Evolutionary conservation across 352 stramenopile genomes (phyloP).

Genomic region (Saprolegnia diclina): DNA sequence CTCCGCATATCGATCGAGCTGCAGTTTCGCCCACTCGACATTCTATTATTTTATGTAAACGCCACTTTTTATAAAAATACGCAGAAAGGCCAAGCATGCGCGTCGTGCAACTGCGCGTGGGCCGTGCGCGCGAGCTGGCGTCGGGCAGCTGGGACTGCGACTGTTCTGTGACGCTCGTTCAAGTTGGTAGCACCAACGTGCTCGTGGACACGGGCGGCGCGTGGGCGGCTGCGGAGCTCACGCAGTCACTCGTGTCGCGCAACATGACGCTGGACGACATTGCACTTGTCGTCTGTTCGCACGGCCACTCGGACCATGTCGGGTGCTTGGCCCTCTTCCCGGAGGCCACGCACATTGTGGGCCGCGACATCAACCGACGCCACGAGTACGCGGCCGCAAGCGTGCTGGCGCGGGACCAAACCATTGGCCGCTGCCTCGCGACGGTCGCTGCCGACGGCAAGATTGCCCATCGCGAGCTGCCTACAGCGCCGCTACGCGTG

Average conservation of each 20-base stretch:
- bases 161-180: slow-evolving; percentile 21
- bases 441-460: neutral
- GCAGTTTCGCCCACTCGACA: too few species aligned
- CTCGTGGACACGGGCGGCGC: slow-evolving; percentile 23
- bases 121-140: slow-evolving; percentile 1
- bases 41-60: neutral
- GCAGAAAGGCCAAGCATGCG: neutral
- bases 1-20: too few species aligned
- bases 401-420: neutral
- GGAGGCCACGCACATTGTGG: slow-evolving; percentile 15
- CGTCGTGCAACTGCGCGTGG: slow-evolving; percentile 7
- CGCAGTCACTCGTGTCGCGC: neutral
- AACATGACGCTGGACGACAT: neutral
- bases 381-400: slow-evolving; percentile 9
- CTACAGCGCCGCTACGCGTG: neutral
- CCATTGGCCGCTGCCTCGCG: slow-evolving; percentile 1
- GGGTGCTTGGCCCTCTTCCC: slow-evolving; percentile 21
- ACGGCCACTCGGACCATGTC: slow-evolving; percentile 25
- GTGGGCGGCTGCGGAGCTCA: slow-evolving; percentile 8
- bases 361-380: slow-evolving; percentile 15
- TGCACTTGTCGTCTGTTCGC: slow-evolving; percentile 14
- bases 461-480: neutral
- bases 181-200: slow-evolving; percentile 15
- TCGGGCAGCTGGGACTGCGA: slow-evolving; percentile 6
- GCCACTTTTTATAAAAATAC: neutral